Conservation (phyloP, 2,329 filamentous ascomycete species). For the Beauveria australis region DNA sequence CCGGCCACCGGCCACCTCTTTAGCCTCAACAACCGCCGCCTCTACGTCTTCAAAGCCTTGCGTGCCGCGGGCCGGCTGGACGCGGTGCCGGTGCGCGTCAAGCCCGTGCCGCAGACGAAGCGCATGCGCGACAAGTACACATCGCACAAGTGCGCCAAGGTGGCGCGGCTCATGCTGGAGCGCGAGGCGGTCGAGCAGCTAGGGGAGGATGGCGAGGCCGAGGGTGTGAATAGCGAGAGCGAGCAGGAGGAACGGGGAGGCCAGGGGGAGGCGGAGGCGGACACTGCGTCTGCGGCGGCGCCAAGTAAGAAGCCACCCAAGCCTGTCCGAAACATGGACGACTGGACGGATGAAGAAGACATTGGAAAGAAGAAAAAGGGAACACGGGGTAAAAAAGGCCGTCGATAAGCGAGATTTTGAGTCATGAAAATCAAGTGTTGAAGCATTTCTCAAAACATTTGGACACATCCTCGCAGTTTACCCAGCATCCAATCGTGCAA, state of each 20-base stretch:
- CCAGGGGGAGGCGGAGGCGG: neutral
- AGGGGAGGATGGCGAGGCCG: neutral
- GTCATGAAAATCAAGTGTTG: too few relatives aligned
- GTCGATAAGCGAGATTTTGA: neutral
- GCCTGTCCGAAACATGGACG: neutral
- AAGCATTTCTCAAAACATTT: too few relatives aligned
- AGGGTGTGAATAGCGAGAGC: neutral
- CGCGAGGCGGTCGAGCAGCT: neutral
- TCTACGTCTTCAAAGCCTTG: slow-evolving; percentile 12
- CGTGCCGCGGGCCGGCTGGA: neutral
- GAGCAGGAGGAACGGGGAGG: neutral
- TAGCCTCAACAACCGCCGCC: slow-evolving; percentile 12
- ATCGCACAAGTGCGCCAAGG: slow-evolving; percentile 7
- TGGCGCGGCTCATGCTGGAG: slow-evolving; percentile 10
- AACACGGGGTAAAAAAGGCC: neutral
- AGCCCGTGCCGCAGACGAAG: slow-evolving; percentile 11
- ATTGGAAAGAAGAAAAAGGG: slow-evolving; percentile 3
- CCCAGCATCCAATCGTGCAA: too few relatives aligned
- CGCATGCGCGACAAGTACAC: slow-evolving; percentile 12
- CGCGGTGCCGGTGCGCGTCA: slow-evolving; percentile 4
- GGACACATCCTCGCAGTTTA: too few relatives aligned
- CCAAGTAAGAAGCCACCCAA: neutral
- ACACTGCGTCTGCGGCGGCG: neutral
- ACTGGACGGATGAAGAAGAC: slow-evolving; percentile 8
- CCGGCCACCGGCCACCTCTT: slow-evolving; percentile 11